Evolutionary conservation across 805 yeast genomes (phyloP).

Genomic region (Candida yuanshanica): DNA sequence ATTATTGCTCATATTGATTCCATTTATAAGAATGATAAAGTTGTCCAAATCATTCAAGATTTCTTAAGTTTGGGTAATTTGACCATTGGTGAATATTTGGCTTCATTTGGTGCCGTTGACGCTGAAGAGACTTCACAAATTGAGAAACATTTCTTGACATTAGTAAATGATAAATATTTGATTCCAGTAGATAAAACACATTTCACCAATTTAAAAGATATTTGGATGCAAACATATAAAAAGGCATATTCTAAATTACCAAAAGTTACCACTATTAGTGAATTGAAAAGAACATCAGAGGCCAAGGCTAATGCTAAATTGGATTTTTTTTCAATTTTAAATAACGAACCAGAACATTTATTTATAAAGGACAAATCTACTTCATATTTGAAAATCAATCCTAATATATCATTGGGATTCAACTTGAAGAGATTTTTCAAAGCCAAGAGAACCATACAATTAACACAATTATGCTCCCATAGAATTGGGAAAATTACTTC

Average conservation of each 20-base stretch:
- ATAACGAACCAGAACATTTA: conserved; percentile 25
- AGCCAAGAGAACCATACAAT: conserved; percentile 55
- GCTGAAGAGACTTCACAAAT: conserved; percentile 23
- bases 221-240: conserved; percentile 36
- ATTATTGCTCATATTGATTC: conserved; percentile 50
- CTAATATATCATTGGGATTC: conserved; percentile 48
- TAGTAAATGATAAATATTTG: conserved; percentile 47
- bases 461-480: conserved; percentile 57
- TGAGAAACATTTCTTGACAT: conserved; percentile 34
- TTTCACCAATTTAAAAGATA: conserved; percentile 31
- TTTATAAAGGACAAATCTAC: conserved; percentile 29
- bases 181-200: conserved; percentile 38
- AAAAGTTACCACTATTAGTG: conserved; percentile 37
- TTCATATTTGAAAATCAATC: conserved; percentile 39
- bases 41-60: conserved; percentile 61
- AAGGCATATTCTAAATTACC: conserved; percentile 35
- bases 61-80: conserved; percentile 66
- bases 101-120: conserved; percentile 23
- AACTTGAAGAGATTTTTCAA: conserved; percentile 65
- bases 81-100: conserved; percentile 45
- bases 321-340: conserved; percentile 32
- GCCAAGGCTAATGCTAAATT: conserved; percentile 47
- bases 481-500: conserved; percentile 68
- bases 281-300: conserved; percentile 50
- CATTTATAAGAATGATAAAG: conserved; percentile 33